Conservation (phyloP, 768 basidiomycete genomes). For the Lyophyllum shimeji region DNA sequence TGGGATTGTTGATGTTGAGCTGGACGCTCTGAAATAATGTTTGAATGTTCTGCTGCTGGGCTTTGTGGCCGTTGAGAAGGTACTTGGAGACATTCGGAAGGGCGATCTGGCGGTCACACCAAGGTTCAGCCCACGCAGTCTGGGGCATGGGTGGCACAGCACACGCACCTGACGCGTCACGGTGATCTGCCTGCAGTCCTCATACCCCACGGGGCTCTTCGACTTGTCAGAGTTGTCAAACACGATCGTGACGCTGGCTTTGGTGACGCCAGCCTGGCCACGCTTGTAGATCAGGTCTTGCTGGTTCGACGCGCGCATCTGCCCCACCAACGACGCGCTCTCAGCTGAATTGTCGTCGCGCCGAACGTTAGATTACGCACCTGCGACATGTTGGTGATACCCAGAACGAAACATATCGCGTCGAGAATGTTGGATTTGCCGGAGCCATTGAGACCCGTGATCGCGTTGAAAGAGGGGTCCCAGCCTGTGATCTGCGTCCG, state of each 20-base stretch:
- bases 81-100: constrained; percentile 94
- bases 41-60: constrained; percentile 82
- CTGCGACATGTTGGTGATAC: constrained; percentile 95
- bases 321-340: constrained; percentile 14
- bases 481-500: constrained; percentile 95
- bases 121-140: neutral
- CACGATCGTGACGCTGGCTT: constrained; percentile 97
- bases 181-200: constrained; percentile 84
- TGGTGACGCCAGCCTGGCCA: constrained; percentile 94
- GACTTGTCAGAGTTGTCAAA: constrained; percentile 94
- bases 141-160: neutral
- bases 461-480: constrained; percentile 98
- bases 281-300: constrained; percentile 99
- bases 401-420: constrained; percentile 98
- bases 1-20: constrained; percentile 99
- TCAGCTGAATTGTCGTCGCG: neutral
- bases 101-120: constrained; percentile 64
- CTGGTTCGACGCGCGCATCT: constrained; percentile 96
- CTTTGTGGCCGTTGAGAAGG: constrained; percentile 93
- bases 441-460: constrained; percentile 93
- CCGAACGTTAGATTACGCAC: constrained; percentile 39
- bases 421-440: constrained; percentile 99
- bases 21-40: constrained; percentile 95
- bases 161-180: constrained; percentile 89
- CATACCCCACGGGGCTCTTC: constrained; percentile 81